Evolutionary conservation across 2,329 filamentous ascomycete species (phyloP).

Genomic region (Calonectria pseudoturangicola): DNA sequence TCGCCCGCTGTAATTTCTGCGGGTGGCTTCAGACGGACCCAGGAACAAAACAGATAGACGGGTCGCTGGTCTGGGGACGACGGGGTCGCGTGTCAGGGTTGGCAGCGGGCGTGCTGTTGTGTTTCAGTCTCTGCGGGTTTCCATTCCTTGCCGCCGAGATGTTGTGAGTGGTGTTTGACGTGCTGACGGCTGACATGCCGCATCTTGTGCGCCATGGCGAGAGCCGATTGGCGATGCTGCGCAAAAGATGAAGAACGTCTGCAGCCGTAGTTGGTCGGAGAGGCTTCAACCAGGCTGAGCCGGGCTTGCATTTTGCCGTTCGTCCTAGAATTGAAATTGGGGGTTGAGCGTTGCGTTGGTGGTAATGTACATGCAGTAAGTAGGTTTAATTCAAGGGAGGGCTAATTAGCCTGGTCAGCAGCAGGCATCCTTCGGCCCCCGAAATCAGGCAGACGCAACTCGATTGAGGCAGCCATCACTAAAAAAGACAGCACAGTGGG

Average conservation of each 20-base stretch:
- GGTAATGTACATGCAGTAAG: background rate
- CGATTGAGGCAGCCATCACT: conserved; percentile 2
- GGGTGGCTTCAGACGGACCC: conserved; percentile 8
- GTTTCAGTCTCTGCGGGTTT: conserved; percentile 12
- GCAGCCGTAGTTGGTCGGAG: background rate
- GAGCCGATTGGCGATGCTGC: conserved; percentile 2
- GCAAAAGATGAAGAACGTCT: background rate
- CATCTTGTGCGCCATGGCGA: background rate
- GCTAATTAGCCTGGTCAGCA: conserved; percentile 20
- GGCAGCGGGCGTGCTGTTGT: background rate
- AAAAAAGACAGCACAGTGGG: conserved; percentile 6
- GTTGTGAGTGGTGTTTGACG: background rate
- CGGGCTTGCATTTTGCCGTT: background rate
- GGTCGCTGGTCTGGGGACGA: conserved; percentile 18
- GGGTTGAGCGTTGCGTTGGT: background rate
- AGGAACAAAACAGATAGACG: conserved; percentile 19
- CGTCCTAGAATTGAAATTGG: background rate
- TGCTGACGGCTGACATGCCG: background rate
- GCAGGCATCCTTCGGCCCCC: conserved; percentile 29
- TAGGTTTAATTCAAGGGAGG: conserved; percentile 29
- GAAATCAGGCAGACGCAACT: conserved; percentile 31
- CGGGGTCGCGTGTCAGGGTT: background rate
- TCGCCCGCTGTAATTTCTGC: conserved; percentile 25
- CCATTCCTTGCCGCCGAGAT: conserved; percentile 1
- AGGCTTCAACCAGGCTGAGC: background rate